Percentiles rank a stretch among this genome's conserved stretches.
Conservation (phyloP, 2,329 filamentous ascomycete species). For the Venturia asperata region DNA sequence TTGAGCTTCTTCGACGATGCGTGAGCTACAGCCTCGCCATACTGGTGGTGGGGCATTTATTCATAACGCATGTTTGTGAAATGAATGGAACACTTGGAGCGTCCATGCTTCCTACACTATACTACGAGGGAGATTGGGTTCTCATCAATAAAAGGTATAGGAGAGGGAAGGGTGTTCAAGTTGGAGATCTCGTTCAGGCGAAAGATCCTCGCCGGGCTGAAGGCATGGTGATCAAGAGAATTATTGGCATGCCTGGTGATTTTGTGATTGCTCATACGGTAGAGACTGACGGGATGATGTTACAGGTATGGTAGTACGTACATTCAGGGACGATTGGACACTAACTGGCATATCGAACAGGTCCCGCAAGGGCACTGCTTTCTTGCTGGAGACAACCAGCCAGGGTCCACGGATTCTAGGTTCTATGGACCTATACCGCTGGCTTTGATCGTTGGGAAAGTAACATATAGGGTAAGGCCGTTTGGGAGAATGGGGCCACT, state of each 20-base stretch:
- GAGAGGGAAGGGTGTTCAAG: slow-evolving; percentile 56
- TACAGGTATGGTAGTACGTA: slow-evolving; percentile 41
- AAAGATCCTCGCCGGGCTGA: slow-evolving; percentile 33
- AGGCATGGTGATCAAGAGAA: slow-evolving; percentile 52
- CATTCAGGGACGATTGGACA: neutral
- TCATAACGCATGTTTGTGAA: neutral
- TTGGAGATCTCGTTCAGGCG: slow-evolving; percentile 73
- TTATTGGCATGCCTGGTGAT: slow-evolving; percentile 54
- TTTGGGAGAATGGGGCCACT: neutral
- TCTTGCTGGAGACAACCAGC: slow-evolving; percentile 80
- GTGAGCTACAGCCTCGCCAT: neutral
- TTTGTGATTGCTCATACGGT: slow-evolving; percentile 49
- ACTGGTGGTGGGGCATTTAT: slow-evolving; percentile 8
- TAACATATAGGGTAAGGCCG: slow-evolving; percentile 45
- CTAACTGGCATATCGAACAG: slow-evolving; percentile 37
- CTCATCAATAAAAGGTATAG: slow-evolving; percentile 62
- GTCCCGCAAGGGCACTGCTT: slow-evolving; percentile 90
- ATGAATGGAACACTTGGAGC: neutral
- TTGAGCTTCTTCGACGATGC: neutral
- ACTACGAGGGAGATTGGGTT: slow-evolving; percentile 55
- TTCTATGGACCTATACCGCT: slow-evolving; percentile 80
- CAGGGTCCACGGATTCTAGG: slow-evolving; percentile 77
- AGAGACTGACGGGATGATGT: neutral
- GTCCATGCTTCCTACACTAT: slow-evolving; percentile 17
- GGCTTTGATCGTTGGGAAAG: slow-evolving; percentile 75